These are phyloP conservation scores for Thraustochytrium sp. DNA, from an alignment of 352 stramenopile species.

Conservation along the genomic window DNA sequence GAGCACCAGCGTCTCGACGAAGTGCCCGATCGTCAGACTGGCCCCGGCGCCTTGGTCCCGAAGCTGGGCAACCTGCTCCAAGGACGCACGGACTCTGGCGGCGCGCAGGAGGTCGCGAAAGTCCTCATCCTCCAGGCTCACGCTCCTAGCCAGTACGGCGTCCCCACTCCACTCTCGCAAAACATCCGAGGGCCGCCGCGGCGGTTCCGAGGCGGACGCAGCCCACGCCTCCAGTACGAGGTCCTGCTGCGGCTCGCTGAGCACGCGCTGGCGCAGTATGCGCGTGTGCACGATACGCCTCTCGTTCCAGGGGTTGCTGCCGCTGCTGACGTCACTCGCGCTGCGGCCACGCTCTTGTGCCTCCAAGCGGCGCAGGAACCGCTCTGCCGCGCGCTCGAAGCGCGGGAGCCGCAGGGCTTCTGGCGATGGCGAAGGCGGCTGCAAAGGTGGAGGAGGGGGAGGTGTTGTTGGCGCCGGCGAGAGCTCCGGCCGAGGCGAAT, in stretches of 20 bases:
- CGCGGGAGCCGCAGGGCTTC: neutral
- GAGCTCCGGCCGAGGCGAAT: too few species aligned
- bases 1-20: neutral
- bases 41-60: neutral
- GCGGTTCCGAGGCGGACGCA: neutral
- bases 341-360: too few species aligned
- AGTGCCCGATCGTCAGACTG: neutral
- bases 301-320: neutral
- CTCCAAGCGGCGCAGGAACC: constrained; percentile 1
- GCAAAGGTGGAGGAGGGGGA: neutral
- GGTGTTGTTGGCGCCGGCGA: neutral
- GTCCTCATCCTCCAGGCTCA: neutral
- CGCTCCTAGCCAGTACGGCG: neutral
- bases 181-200: neutral
- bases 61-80: neutral
- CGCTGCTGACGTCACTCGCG: neutral
- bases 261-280: neutral
- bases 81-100: neutral
- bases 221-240: neutral
- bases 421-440: neutral
- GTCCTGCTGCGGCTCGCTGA: neutral
- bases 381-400: neutral
- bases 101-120: neutral
- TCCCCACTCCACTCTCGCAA: neutral
- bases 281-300: neutral